phyloP scores from a whole-genome alignment of 768 basidiomycete species.

The Pholiota conissans region DNA sequence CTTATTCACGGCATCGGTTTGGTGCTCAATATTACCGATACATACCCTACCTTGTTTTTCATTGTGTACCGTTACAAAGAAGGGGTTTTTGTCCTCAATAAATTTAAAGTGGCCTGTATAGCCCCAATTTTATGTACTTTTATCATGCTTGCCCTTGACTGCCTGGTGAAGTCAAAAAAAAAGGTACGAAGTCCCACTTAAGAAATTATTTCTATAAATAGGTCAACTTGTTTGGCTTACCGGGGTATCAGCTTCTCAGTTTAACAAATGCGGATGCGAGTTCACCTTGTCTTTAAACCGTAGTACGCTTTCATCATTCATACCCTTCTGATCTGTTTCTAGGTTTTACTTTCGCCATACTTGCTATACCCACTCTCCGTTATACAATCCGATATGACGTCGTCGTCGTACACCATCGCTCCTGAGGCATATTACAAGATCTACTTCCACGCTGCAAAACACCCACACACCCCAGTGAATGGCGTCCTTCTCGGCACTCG shows the following conservation, averaged over 20 bases:
- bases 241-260: neutral
- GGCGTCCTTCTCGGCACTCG: slow-evolving; percentile 73
- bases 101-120: neutral
- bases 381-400: slow-evolving; percentile 4
- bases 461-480: slow-evolving; percentile 73
- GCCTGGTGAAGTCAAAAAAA: neutral
- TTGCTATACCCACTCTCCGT: neutral
- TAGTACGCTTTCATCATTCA: too few relatives aligned
- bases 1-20: slow-evolving; percentile 39
- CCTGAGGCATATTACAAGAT: slow-evolving; percentile 71
- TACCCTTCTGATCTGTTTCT: too few relatives aligned
- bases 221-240: neutral
- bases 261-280: neutral
- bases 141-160: neutral
- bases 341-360: too few relatives aligned
- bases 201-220: neutral
- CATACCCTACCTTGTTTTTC: neutral
- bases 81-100: neutral
- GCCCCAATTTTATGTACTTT: neutral
- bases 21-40: neutral
- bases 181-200: neutral
- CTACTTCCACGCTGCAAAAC: slow-evolving; percentile 77
- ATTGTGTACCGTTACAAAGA: neutral
- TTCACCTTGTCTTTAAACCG: too few relatives aligned
- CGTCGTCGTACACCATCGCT: slow-evolving; percentile 50